phyloP scores from a whole-genome alignment of 331 rosid genomes.

The Quercus lobata region DNA sequence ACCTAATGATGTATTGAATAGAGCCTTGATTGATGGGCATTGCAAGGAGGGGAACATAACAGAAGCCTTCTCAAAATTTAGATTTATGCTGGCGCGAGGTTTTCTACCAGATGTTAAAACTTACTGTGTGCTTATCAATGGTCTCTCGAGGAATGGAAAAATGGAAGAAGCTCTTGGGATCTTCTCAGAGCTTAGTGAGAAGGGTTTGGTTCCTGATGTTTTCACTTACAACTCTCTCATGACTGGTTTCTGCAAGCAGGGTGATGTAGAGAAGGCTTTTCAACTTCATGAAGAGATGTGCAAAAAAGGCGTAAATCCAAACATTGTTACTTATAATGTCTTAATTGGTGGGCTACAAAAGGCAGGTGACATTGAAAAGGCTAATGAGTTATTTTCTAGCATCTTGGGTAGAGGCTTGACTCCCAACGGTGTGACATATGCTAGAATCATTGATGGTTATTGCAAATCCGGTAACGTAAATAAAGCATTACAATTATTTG shows the following conservation, averaged over 20 bases:
- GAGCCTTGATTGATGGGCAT: slow-evolving; percentile 37
- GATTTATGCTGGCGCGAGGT: slow-evolving; percentile 28
- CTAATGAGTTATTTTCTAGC: slow-evolving; percentile 29
- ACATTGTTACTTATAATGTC: slow-evolving; percentile 32
- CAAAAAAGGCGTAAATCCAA: slow-evolving; percentile 27
- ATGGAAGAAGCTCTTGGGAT: slow-evolving; percentile 37
- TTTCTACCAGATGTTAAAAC: slow-evolving; percentile 28
- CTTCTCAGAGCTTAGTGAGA: slow-evolving; percentile 32
- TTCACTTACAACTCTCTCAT: slow-evolving; percentile 41
- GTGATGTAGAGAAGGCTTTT: slow-evolving; percentile 31
- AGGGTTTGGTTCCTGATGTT: slow-evolving; percentile 41
- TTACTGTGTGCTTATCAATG: slow-evolving; percentile 34
- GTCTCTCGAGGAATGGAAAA: slow-evolving; percentile 40
- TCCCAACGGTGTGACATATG: slow-evolving; percentile 34
- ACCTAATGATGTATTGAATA: slow-evolving; percentile 28
- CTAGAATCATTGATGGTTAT: slow-evolving; percentile 36
- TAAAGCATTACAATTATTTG: slow-evolving; percentile 32
- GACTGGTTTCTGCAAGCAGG: slow-evolving; percentile 35
- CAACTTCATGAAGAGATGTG: slow-evolving; percentile 37
- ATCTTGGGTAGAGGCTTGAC: slow-evolving; percentile 34
- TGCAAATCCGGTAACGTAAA: slow-evolving; percentile 34
- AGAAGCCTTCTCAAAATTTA: slow-evolving; percentile 35
- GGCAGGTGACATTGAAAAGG: slow-evolving; percentile 36
- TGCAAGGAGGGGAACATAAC: slow-evolving; percentile 30
- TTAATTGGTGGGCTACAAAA: slow-evolving; percentile 45